Percentiles rank a stretch among this genome's conserved stretches.
Conservation (phyloP, 352 stramenopile species). For the Phytophthora meadii region DNA sequence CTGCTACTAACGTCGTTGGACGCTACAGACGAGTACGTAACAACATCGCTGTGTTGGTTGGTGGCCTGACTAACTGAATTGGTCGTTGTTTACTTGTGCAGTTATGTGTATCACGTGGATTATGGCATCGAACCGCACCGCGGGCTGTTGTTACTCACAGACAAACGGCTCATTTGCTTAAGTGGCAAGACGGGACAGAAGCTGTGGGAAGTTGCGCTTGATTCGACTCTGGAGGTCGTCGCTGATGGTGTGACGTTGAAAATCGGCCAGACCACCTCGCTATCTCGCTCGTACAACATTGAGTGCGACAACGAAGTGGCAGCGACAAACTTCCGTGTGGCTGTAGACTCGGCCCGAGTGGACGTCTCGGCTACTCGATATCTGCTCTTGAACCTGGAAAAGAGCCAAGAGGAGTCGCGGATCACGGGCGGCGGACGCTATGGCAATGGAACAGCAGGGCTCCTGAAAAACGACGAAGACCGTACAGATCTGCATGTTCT, state of each 20-base stretch:
- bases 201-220: conserved; percentile 83
- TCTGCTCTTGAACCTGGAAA: conserved; percentile 83
- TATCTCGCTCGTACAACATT: conserved; percentile 69
- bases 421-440: conserved; percentile 32
- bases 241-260: conserved; percentile 47
- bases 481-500: conserved; percentile 76
- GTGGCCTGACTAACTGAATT: not conserved
- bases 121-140: conserved; percentile 72
- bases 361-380: conserved; percentile 82
- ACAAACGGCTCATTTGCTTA: conserved; percentile 85
- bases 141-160: conserved; percentile 78
- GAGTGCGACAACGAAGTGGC: conserved; percentile 69
- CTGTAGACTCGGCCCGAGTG: conserved; percentile 76
- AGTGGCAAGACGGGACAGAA: conserved; percentile 78
- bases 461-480: conserved; percentile 64
- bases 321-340: conserved; percentile 79
- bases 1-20: conserved; percentile 79
- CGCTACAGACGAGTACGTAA: conserved; percentile 80
- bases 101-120: conserved; percentile 87
- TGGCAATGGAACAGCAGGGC: conserved; percentile 6
- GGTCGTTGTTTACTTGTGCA: conserved; percentile 27
- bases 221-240: conserved; percentile 76
- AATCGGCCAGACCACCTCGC: conserved; percentile 57
- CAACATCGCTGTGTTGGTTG: not conserved
- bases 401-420: conserved; percentile 74